phyloP scores from a whole-genome alignment of 2,329 filamentous ascomycete genomes.

The Metarhizium brunneum region DNA sequence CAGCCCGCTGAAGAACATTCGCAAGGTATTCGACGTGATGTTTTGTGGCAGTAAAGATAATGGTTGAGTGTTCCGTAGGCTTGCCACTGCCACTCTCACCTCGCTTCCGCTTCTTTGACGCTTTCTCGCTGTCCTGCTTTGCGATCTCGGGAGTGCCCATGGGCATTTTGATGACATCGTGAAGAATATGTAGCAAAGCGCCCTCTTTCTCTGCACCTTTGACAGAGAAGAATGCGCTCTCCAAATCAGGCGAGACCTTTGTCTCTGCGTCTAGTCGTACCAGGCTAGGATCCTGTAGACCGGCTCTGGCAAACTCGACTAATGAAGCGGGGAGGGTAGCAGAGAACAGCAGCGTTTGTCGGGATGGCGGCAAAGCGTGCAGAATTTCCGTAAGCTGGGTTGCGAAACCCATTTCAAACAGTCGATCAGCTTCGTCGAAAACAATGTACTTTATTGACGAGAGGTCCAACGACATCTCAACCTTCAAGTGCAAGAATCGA shows the following conservation, averaged over 20 bases:
- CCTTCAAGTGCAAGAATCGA: conserved; percentile 91
- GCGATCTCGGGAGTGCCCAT: conserved; percentile 49
- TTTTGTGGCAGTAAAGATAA: conserved; percentile 90
- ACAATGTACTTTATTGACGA: conserved; percentile 89
- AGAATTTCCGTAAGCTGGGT: conserved; percentile 89
- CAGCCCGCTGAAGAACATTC: conserved; percentile 66
- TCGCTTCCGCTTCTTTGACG: conserved; percentile 66
- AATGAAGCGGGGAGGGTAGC: conserved; percentile 89
- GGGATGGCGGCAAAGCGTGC: conserved; percentile 69
- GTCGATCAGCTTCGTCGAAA: conserved; percentile 91
- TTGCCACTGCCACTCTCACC: conserved; percentile 45
- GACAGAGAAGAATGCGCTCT: conserved; percentile 89
- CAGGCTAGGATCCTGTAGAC: conserved; percentile 82
- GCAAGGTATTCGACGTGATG: conserved; percentile 94
- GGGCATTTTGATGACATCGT: conserved; percentile 90
- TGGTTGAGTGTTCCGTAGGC: conserved; percentile 84
- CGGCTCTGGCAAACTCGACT: conserved; percentile 91
- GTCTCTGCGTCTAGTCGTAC: conserved; percentile 88
- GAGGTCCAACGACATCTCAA: conserved; percentile 91
- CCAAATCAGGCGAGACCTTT: conserved; percentile 92
- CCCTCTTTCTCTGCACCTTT: conserved; percentile 93
- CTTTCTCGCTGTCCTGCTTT: conserved; percentile 33
- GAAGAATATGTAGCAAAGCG: conserved; percentile 76
- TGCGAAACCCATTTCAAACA: conserved; percentile 98
- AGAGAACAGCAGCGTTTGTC: conserved; percentile 91